A percentile compares a stretch with the other conserved stretches of the same genome.
Conservation (phyloP, 108 stramenopile genomes). For the Pseudonitzschia pungens region DNA sequence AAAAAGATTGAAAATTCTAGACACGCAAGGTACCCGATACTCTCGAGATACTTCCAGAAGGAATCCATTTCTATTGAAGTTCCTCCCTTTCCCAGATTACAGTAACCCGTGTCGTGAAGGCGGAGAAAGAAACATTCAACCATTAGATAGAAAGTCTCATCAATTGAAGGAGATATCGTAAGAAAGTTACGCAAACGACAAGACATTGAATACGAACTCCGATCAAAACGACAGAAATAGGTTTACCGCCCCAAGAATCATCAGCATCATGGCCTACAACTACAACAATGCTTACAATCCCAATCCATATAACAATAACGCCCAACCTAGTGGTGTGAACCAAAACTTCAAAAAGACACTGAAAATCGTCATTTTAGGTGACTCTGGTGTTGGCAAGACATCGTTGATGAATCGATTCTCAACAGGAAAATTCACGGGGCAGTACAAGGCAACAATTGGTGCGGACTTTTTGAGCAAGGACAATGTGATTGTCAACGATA, state of each 20-base stretch:
- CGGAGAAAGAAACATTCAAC: too few species aligned
- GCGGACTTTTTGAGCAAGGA: constrained; percentile 96
- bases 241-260: too few species aligned
- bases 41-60: too few species aligned
- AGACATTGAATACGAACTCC: background rate
- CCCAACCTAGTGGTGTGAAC: background rate
- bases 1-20: too few species aligned
- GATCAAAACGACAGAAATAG: background rate
- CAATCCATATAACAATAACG: constrained; percentile 1
- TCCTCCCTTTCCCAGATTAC: too few species aligned
- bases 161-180: background rate
- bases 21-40: too few species aligned
- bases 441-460: constrained; percentile 99
- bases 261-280: background rate
- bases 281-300: background rate
- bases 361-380: constrained; percentile 96
- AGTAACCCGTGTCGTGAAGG: too few species aligned
- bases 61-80: too few species aligned
- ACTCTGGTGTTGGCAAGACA: constrained; percentile 97
- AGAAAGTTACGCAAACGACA: background rate
- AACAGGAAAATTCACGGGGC: constrained; percentile 90
- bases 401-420: constrained; percentile 98
- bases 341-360: constrained; percentile 53
- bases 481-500: constrained; percentile 65
- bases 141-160: too few species aligned